Conservation (phyloP, 2,329 filamentous ascomycete species). For the Bipolaris sorokiniana region DNA sequence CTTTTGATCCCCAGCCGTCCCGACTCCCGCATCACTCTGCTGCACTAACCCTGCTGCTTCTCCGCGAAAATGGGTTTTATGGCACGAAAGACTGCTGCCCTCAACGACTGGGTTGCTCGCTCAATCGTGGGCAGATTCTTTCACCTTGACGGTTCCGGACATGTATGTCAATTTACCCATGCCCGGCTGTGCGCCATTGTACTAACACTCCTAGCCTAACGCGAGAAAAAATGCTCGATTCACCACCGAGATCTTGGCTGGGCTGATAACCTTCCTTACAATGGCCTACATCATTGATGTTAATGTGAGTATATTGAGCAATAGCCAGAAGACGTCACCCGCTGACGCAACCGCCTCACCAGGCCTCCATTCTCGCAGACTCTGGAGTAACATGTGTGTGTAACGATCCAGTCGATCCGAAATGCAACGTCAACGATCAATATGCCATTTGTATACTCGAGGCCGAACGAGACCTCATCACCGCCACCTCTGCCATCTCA, state of each 20-base stretch:
- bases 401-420: slow-evolving; percentile 55
- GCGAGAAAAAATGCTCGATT: slow-evolving; percentile 78
- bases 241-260: slow-evolving; percentile 82
- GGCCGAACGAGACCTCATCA: slow-evolving; percentile 79
- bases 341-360: not conserved
- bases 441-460: slow-evolving; percentile 68
- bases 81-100: slow-evolving; percentile 27
- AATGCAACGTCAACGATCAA: slow-evolving; percentile 61
- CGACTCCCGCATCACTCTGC: not conserved
- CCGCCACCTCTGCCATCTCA: slow-evolving; percentile 84
- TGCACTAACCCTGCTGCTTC: not conserved
- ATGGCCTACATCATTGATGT: slow-evolving; percentile 67
- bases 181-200: slow-evolving; percentile 1
- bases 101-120: slow-evolving; percentile 43
- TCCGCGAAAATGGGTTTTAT: slow-evolving; percentile 24
- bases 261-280: slow-evolving; percentile 71
- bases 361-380: slow-evolving; percentile 69
- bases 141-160: slow-evolving; percentile 79
- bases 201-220: slow-evolving; percentile 58
- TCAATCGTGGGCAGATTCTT: slow-evolving; percentile 59
- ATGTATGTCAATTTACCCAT: slow-evolving; percentile 65
- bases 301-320: slow-evolving; percentile 52
- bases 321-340: slow-evolving; percentile 39
- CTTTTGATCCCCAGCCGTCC: not conserved
- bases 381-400: slow-evolving; percentile 80